Evolutionary conservation across 2,329 filamentous ascomycete genomes (phyloP).

Genomic region (Ophiostoma tasmaniense): DNA sequence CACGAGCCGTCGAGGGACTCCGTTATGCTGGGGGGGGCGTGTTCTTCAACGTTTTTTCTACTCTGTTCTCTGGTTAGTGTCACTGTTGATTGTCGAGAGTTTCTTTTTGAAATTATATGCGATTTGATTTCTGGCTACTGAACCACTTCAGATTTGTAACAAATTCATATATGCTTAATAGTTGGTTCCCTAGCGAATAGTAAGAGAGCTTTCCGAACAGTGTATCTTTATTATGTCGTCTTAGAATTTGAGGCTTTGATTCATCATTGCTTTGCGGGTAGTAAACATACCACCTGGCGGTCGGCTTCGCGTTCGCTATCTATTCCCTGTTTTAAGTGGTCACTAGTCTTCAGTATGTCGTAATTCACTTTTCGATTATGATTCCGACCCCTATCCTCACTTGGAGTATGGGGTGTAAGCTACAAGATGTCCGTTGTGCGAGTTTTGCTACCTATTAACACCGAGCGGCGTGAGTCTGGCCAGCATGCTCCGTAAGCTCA

Average conservation of each 20-base stretch:
- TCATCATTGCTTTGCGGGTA: not conserved
- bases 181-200: not conserved
- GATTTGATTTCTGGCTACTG: not conserved
- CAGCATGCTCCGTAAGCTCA: not conserved
- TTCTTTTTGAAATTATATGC: not conserved
- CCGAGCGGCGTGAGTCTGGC: not conserved
- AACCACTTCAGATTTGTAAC: not conserved
- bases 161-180: not conserved
- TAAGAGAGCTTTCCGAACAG: not conserved
- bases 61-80: not conserved
- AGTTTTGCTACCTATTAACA: not conserved
- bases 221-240: not conserved
- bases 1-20: not conserved
- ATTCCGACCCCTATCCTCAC: not conserved
- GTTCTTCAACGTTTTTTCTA: not conserved
- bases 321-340: too few relatives aligned
- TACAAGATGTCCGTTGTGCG: not conserved
- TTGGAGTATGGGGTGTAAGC: not conserved
- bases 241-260: not conserved
- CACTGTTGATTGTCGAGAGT: too few relatives aligned
- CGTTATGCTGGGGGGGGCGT: not conserved
- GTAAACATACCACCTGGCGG: not conserved
- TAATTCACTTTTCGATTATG: not conserved
- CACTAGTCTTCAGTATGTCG: not conserved
- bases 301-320: not conserved